These are phyloP conservation scores for Galerina marginata DNA, from an alignment of 768 basidiomycete genomes.

Conservation along the genomic window DNA sequence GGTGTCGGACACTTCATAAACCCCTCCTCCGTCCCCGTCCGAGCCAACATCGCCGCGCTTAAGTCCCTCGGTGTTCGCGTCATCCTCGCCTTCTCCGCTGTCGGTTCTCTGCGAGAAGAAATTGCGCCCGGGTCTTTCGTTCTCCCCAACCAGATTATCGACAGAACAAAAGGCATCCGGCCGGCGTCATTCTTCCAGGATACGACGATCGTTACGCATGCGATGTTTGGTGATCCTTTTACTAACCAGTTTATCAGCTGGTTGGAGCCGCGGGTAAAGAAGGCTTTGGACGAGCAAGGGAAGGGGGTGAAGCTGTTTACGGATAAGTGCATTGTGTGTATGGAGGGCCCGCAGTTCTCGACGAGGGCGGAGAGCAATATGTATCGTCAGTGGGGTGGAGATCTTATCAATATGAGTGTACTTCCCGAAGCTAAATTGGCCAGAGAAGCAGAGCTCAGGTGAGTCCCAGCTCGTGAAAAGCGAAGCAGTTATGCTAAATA, in stretches of 20 bases:
- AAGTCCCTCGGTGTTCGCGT: constrained; percentile 90
- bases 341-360: constrained; percentile 98
- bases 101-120: constrained; percentile 93
- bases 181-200: constrained; percentile 88
- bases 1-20: constrained; percentile 79
- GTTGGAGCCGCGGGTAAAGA: constrained; percentile 67
- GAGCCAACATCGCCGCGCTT: constrained; percentile 95
- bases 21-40: constrained; percentile 81
- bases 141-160: constrained; percentile 92
- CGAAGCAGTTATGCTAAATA: too few species aligned
- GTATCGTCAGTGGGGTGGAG: constrained; percentile 92
- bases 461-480: constrained; percentile 22
- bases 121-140: constrained; percentile 89
- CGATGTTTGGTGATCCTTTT: constrained; percentile 94
- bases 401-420: constrained; percentile 97
- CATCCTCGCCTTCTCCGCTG: constrained; percentile 93
- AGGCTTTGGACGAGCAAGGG: constrained; percentile 65
- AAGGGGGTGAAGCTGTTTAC: constrained; percentile 73
- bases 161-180: constrained; percentile 94
- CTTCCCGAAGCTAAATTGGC: constrained; percentile 98
- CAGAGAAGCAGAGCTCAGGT: constrained; percentile 94
- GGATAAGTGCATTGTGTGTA: constrained; percentile 88
- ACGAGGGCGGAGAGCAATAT: constrained; percentile 96
- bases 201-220: constrained; percentile 84
- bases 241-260: constrained; percentile 65